Evolutionary conservation across 768 basidiomycete species (phyloP), one percentile per base, ranked within the genome.

Genomic region (Tubosaeta sp.): DNA sequence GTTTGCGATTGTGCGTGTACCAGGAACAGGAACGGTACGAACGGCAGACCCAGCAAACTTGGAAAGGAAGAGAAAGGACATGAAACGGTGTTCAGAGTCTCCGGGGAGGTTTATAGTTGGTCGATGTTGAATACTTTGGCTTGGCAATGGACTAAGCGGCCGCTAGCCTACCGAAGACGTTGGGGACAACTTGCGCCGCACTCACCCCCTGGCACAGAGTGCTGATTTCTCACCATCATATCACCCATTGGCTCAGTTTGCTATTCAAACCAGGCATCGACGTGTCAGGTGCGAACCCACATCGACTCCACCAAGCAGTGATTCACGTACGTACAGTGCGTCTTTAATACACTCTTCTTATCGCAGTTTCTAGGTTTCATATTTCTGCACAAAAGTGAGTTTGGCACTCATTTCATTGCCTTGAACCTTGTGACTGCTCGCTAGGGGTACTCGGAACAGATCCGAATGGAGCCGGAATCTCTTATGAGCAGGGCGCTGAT

Each of bases 1-100:
- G 46, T 68, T 60, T 61, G 61, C 51, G 53, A 65, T 63, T 44
- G 62, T 44, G 48, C 60, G 60, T n/a, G 58, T 50, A 44, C 57
- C 55, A n/a, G 55, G 46, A 42, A 51, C 22, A 9, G 49, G 43
- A 18, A 34, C 4, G 13, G 46, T 50, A 45, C 59, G 59, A n/a
- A 52, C 35, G 32, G 59, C 48, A 43, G 47, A 52, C 8, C 22
- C 36, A 38, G 44, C 12, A 46, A 35, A 35, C 61, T 44, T 64
- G 51, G 52, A 54, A 21, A 60, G 39, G 27, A 55, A 49, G 22
- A 47, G 51, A 8, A 49, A 31, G 54, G 47, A 32, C 69, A 68
- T 68, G 12, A 47, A 55, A n/a, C n/a, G n/a, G n/a, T n/a, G n/a
- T n/a, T n/a, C n/a, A n/a, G n/a, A n/a, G n/a, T n/a, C n/a, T n/a